Base-by-base conservation (phyloP, 2,329 filamentous ascomycete genomes). In the Colletotrichum sp. region DNA sequence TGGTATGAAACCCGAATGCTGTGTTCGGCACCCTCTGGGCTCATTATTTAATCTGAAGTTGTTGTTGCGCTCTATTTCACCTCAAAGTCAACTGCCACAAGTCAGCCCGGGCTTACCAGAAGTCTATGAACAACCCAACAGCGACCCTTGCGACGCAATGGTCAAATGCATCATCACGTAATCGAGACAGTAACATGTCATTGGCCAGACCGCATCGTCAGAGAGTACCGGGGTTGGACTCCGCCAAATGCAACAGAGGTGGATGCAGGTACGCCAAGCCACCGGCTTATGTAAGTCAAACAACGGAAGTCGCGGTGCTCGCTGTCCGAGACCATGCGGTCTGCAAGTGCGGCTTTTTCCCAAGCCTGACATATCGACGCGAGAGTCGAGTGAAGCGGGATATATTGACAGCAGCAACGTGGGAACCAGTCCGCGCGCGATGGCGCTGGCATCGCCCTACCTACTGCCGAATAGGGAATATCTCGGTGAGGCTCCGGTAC, bases 121-220 rank as follows among this genome's bases (percentile, higher is more conserved):
- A 52, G 3, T 52, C n/a, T 22, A 52, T 22, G 44, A 52, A 52
- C 44, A 22, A 52, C 44, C 4, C n/a, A 2, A 13, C 44, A 52
- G 7, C 44, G 44, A 49, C 11, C 44, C 44, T 22, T 52, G 44
- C 12, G n/a, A 52, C 7, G 44, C 44, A 52, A 6, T 22, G 11
- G n/a, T 22, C 25, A n/a, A 9, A 30, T 25, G 65, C 19, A 19
- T 8, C 36, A 62, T 49, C 39, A 65, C 70, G 49, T 69, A 72
- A 69, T 67, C 39, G 34, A 19, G 36, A 66, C 70, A 64, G 59
- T 76, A 73, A 73, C 59, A 76, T 65, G 70, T 27, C 63, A 73
- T 76, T 76, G 74, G 74, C 61, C 65, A 59, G 55, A 16, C 29
- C 36, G 34, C 52, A 39, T 71, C 44, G 59, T 52, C 44, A 52